Evolutionary conservation across 2,329 filamentous ascomycete genomes (phyloP), one percentile per base, ranked within the genome.

Genomic region (Aschersonia sp.): DNA sequence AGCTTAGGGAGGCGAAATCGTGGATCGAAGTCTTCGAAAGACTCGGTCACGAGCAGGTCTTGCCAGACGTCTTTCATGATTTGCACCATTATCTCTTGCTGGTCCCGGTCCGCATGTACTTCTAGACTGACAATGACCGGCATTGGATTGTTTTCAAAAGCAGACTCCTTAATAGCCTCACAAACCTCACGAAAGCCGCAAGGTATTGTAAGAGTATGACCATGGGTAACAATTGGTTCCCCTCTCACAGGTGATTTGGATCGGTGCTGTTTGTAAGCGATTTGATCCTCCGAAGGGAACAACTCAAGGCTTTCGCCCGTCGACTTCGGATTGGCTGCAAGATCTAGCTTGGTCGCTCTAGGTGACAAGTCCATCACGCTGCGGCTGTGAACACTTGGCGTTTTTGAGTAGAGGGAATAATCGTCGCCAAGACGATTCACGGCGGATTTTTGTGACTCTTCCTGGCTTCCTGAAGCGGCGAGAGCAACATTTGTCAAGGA

Each of bases 21-120:
- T 0, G 79, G 70, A 59, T 78, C 61, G 54, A 69, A 68, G 55
- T 70, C 65, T 28, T 74, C 70, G 28, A 66, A 73, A 40, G 67
- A 67, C 47, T 66, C 57, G 29, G 87, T 81, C 9, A 96, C 71
- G 5, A 97, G 71, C 56, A 84, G 67, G 0, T 77, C 81, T 41
- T 75, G 77, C 89, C 89, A 98, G 53, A 86, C 84, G 55, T 95
- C 80, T 54, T 81, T 81, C 84, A 98, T 96, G 53, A 97, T 94
- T 48, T 85, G 77, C 9, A 95, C 89, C 86, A 97, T 96, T 46
- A 85, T 75, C 53, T 88, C 80, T 63, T 98, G 92, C 63, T 97
- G 91, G 47, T 85, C 79, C 1, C 75, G 69, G 51, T 83, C 78
- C 10, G 88, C 84, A 62, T 97, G 91, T 0, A 97, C 86, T 64